These are phyloP conservation scores for Pouteria campechiana DNA, from an alignment of 179 eudicot species.

Conservation along the genomic window DNA sequence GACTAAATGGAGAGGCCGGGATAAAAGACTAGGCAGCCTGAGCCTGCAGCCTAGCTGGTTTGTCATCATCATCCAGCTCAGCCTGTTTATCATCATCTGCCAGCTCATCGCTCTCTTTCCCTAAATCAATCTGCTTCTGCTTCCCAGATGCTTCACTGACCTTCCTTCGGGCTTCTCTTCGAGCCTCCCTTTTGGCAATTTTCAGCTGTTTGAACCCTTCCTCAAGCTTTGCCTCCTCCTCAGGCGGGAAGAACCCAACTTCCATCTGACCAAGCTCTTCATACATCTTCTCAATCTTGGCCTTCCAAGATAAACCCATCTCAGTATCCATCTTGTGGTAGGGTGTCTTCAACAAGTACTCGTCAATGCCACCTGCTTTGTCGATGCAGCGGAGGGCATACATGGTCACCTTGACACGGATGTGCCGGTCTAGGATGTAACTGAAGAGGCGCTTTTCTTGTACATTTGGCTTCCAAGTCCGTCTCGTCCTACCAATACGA, in stretches of 20 bases:
- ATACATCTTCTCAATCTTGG: slow-evolving; percentile 85
- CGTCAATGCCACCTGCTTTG: slow-evolving; percentile 96
- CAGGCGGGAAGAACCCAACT: slow-evolving; percentile 69
- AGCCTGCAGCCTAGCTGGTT: too few relatives aligned
- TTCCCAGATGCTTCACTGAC: slow-evolving; percentile 30
- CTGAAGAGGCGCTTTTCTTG: slow-evolving; percentile 88
- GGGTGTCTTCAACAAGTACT: slow-evolving; percentile 87
- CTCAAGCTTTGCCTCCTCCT: slow-evolving; percentile 71
- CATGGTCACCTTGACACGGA: slow-evolving; percentile 76
- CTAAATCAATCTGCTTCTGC: slow-evolving; percentile 16
- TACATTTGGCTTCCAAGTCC: slow-evolving; percentile 86
- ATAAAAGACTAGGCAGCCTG: too few relatives aligned
- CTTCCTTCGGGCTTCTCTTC: slow-evolving; percentile 54
- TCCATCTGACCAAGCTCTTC: slow-evolving; percentile 73
- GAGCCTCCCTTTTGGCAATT: slow-evolving; percentile 35
- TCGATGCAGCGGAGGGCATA: slow-evolving; percentile 95
- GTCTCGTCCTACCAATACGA: slow-evolving; percentile 47
- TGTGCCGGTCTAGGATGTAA: slow-evolving; percentile 76
- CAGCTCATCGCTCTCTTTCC: slow-evolving; percentile 5
- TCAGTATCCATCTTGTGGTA: slow-evolving; percentile 97
- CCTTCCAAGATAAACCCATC: slow-evolving; percentile 82
- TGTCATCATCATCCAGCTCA: too few relatives aligned
- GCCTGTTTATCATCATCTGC: slow-evolving; percentile 12
- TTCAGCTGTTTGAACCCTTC: slow-evolving; percentile 51
- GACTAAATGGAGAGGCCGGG: too few relatives aligned